phyloP scores from a whole-genome alignment of 192 early-diverging fungal species.

The Coemansia sp. region DNA sequence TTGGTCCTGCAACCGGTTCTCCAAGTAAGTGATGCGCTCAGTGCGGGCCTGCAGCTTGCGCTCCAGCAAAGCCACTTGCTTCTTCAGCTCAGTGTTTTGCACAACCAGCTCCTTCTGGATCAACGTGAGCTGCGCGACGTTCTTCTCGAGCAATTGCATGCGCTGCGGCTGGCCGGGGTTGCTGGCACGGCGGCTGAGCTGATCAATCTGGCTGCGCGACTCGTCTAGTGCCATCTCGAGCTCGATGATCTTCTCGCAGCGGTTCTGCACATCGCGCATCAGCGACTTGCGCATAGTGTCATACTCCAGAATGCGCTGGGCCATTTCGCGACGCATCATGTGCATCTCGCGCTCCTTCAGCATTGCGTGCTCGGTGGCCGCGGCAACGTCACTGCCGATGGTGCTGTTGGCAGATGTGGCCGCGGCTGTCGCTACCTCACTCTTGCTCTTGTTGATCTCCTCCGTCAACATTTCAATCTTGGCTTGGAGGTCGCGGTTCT shows the following conservation, averaged over 20 bases:
- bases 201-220: constrained; percentile 90
- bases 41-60: constrained; percentile 91
- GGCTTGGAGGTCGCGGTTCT: constrained; percentile 47
- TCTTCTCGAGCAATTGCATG: constrained; percentile 97
- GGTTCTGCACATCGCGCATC: constrained; percentile 96
- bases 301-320: constrained; percentile 85
- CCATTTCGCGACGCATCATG: constrained; percentile 56
- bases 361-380: constrained; percentile 54
- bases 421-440: constrained; percentile 8
- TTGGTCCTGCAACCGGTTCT: constrained; percentile 68
- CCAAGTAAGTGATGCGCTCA: constrained; percentile 92
- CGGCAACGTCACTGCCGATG: constrained; percentile 28
- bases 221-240: constrained; percentile 97
- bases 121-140: constrained; percentile 92
- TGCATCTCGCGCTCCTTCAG: constrained; percentile 61
- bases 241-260: constrained; percentile 98
- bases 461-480: constrained; percentile 35
- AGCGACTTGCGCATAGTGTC: constrained; percentile 98
- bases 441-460: constrained; percentile 34
- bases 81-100: constrained; percentile 96
- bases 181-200: constrained; percentile 80
- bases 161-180: constrained; percentile 91
- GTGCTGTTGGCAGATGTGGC: constrained; percentile 1
- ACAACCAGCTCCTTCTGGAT: constrained; percentile 97
- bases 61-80: constrained; percentile 86